Base-by-base conservation (phyloP, 108 stramenopile genomes). In the Cylindrotheca closterium region DNA sequence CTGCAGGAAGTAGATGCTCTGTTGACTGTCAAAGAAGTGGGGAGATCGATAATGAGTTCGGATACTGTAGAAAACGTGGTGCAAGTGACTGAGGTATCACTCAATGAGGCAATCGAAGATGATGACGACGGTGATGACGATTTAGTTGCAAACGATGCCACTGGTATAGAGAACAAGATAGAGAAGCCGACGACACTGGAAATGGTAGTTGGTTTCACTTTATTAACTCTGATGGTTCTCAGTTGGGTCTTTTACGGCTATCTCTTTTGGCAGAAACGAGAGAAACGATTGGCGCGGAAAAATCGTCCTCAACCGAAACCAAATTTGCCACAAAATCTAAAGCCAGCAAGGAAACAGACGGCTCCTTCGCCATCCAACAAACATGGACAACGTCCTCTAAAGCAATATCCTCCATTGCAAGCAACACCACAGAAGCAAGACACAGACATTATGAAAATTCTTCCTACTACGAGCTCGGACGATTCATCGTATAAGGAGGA, bases 141-240 rank as follows among this genome's bases (percentile, higher is more conserved):
- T 30, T 17, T 31, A 33, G n/a, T 3, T 4, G n/a, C 10, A 7
- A 48, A 53, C 25, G 12, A 5, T 7, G 23, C n/a, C 3, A 17
- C 15, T 31, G 32, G 28, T 34, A n/a, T n/a, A n/a, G 42, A 18
- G 30, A 15, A 29, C 19, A 27, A 27, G 24, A 48, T 55, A 30
- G 42, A 58, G 50, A 61, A 62, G 23, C 76, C 76, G 29, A 62
- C 76, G 21, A 67, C 62, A 3, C 55, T 77, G 2, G 49, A 58
- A 0, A 77, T 77, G 23, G 48, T 63, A 24, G 70, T 77, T 61
- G 76, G 76, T 15, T 77, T 77, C 58, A 32, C 51, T 3, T 50
- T 77, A 42, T 63, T 58, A 21, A 60, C 18, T 15, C 52, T 77
- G 22, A 63, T 65, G 3, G 57, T 52, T 2, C 3, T 65, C 26